Conservation (phyloP, 2,329 filamentous ascomycete genomes). For the Scedosporium boydii region DNA sequence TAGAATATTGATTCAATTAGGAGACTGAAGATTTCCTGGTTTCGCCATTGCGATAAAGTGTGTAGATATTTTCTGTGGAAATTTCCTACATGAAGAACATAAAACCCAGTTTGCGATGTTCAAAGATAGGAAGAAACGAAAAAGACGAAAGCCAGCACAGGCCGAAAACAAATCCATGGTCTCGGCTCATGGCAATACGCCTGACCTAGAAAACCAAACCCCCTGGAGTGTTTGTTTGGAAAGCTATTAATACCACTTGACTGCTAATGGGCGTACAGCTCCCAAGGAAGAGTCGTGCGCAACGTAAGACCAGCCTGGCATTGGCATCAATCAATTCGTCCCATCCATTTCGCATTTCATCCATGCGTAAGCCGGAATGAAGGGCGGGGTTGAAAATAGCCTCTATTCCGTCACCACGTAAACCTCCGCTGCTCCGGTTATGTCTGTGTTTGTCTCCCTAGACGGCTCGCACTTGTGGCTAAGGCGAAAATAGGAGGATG, state of each 20-base stretch:
- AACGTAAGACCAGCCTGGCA: too few species aligned
- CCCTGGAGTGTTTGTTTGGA: too few species aligned
- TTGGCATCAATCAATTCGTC: not conserved
- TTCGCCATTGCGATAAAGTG: not conserved
- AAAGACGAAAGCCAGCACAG: not conserved
- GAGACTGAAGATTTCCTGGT: not conserved
- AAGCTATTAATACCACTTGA: too few species aligned
- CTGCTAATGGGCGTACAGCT: too few species aligned
- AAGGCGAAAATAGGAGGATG: not conserved
- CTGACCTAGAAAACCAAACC: too few species aligned
- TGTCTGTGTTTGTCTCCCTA: not conserved
- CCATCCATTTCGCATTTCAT: not conserved
- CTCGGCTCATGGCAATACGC: too few species aligned
- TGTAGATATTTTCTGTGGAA: not conserved
- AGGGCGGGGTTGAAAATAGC: not conserved
- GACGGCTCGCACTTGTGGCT: not conserved
- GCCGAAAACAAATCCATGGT: too few species aligned
- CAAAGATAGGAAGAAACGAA: not conserved
- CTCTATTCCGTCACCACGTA: not conserved
- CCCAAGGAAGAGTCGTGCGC: too few species aligned
- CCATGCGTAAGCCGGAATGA: not conserved
- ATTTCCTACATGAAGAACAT: not conserved
- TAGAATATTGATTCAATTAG: conserved; percentile 2
- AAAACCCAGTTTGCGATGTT: not conserved
- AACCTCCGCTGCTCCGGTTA: not conserved